Evolutionary conservation across 1,284 basidiomycete genomes (phyloP), one percentile per base, ranked within the genome.

Genomic region (Ustilago lituana): DNA sequence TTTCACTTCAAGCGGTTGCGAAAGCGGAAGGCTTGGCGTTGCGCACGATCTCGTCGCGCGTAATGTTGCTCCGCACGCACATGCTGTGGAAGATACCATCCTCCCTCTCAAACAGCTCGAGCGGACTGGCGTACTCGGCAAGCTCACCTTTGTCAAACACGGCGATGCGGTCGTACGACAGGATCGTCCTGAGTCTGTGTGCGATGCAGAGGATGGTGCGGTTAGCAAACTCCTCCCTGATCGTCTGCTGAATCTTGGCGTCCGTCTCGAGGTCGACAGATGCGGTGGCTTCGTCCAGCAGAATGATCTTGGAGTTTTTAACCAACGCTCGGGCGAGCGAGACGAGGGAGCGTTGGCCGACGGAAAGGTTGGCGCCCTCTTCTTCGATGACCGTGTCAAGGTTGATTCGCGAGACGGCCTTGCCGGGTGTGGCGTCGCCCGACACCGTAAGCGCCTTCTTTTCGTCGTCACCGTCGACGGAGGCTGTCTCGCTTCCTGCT

Each of bases 221-320:
- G 77, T 90, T 88, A 40, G 84, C 84, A 83, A 94, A 94, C 83
- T 93, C 91, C 41, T 85, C 85, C 3, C 90, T 86, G 66, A 94
- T 93, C n/a, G 92, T 93, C 63, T 89, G 86, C 80, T 94, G 91
- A 61, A 94, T 92, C 66, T 89, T 90, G 61, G 87, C 85, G 82
- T 94, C 92, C 0, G 91, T 93, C 82, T 90, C 88, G 6, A 89
- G 79, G 81, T 91, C 90, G 17, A 91, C 81, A 44, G 86, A 90
- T n/a, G 90, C 90, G 1, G 91, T 92, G 0, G 91, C 90, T 80
- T 92, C 89, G 70, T 89, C 89, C 29, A 73, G 52, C 32, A 70
- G 27, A 36, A 76, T 65, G 52, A 76, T 74, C 59, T 73, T 69
- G 29, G 63, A 67, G 58, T 78, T 66, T 44, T 77, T 70, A 5